A percentile compares a stretch with the other conserved stretches of the same genome.
These are phyloP conservation scores for Cavenderia fasciculata DNA, from an alignment of 78 protist genomes.

Conservation along the genomic window DNA sequence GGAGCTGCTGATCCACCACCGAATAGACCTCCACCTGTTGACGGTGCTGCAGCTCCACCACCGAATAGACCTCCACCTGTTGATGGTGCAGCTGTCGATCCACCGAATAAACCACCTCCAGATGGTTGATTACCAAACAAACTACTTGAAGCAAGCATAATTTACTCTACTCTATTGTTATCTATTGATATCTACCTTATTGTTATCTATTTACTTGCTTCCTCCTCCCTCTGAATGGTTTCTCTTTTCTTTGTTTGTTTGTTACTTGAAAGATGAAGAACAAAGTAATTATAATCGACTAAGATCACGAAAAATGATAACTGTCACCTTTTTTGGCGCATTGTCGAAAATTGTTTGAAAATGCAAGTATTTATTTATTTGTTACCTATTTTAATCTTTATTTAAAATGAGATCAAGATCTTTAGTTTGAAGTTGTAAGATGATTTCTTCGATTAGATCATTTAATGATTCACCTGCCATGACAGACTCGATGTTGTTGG, in stretches of 20 bases:
- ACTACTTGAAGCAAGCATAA: no score
- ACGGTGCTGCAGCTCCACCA: neutral
- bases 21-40: neutral
- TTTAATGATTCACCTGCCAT: slow-evolving; percentile 61
- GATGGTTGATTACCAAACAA: no score
- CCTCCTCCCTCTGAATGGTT: no score
- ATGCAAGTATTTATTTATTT: neutral
- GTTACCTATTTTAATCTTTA: neutral
- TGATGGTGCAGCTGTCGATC: neutral
- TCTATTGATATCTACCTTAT: no score
- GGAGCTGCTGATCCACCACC: neutral
- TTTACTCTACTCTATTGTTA: no score
- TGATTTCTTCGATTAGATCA: slow-evolving; percentile 50
- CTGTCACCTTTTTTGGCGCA: neutral
- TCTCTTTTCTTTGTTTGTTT: neutral
- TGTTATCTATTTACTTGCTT: no score
- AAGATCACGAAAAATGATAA: neutral
- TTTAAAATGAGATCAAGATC: slow-evolving; percentile 19
- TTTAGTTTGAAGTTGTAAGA: slow-evolving; percentile 47
- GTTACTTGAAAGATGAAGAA: neutral
- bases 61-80: neutral
- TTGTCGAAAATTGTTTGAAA: neutral
- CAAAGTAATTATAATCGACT: neutral
- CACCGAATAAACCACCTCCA: neutral
- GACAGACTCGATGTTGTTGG: slow-evolving; percentile 21